Base-by-base conservation (phyloP, 2,329 filamentous ascomycete genomes). In the Trichoderma breve region DNA sequence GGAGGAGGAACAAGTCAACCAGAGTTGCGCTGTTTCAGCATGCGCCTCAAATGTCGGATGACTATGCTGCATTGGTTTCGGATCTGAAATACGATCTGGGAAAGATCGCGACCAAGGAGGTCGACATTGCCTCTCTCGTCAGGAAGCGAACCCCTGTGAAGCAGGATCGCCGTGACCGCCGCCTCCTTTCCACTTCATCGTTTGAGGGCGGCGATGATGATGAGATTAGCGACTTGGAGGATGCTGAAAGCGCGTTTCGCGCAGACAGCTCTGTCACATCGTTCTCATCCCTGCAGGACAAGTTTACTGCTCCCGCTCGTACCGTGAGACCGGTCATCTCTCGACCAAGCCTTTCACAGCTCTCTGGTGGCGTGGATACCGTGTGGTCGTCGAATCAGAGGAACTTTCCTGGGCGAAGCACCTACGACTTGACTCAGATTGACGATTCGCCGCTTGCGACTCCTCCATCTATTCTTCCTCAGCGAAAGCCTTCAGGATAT, bases 201-300 rank as follows among this genome's bases (percentile, higher is more conserved):
- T 73, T 74, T 1, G 71, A 73, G 1, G 67, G 68, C 2, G 72
- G 60, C 9, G 60, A 73, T 0, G 74, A 76, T 15, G 84, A 11
- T 0, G 86, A 88, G 47, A 80, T 88, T 21, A 87, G 86, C 67
- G 86, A 88, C 55, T 77, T 86, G n/a, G 87, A 88, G 60, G 85
- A 88, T 1, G 84, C 86, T 12, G 74, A 74, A 6, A 73, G 71
- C 18, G 69, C 73, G 0, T 74, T 77, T 5, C 65, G 66, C 3
- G 12, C 74, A 2, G 73, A 76, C 18, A 66, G 76, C 1, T 76
- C 76, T 0, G 73, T 77, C 11, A 75, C 76, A 34, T 76, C 77
- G 6, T 77, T 73, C 34, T 73, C 76, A 30, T 76, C 77, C 12
- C 75, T 73, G 51, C 73, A 76, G 18, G 73, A 75, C 1, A 73